A percentile compares a stretch with the other conserved stretches of the same genome.
phyloP scores from a whole-genome alignment of 345 rosid species.

The Salix brachista region DNA sequence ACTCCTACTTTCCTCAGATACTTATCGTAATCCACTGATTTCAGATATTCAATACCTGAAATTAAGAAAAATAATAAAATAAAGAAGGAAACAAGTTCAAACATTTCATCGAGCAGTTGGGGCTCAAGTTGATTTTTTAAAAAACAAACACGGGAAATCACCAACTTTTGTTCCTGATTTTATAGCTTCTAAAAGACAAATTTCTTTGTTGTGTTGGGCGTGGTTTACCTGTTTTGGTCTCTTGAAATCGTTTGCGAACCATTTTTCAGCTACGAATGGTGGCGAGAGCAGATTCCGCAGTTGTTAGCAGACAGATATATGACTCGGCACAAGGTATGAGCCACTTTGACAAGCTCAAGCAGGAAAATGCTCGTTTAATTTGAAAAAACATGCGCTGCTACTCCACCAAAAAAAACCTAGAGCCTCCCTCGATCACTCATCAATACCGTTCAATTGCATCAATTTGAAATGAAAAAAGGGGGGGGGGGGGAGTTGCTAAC shows the following conservation, averaged over 20 bases:
- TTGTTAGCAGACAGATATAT: not conserved
- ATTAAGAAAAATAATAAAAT: not conserved
- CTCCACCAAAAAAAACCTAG: too few species aligned
- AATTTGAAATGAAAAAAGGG: too few species aligned
- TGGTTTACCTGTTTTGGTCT: constrained; percentile 52
- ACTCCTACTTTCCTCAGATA: constrained; percentile 63
- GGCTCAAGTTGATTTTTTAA: not conserved
- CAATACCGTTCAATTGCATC: too few species aligned
- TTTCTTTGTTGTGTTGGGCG: not conserved
- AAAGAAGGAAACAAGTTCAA: constrained; percentile 1
- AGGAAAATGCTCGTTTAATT: too few species aligned
- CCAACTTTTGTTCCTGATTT: not conserved
- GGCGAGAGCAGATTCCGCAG: not conserved
- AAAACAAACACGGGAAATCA: rapidly evolving
- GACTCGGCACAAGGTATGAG: not conserved
- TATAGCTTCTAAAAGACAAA: not conserved
- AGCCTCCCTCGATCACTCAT: too few species aligned
- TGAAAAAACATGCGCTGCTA: too few species aligned
- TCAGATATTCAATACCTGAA: constrained; percentile 52
- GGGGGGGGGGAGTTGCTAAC: too few species aligned
- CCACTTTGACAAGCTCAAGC: too few species aligned
- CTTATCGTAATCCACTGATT: constrained; percentile 49
- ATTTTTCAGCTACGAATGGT: constrained; percentile 20
- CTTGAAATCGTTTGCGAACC: constrained; percentile 55
- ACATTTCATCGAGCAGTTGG: constrained; percentile 33